Evolutionary conservation across 2,329 filamentous ascomycete species (phyloP).

Genomic region (Colletotrichum liaoningense): DNA sequence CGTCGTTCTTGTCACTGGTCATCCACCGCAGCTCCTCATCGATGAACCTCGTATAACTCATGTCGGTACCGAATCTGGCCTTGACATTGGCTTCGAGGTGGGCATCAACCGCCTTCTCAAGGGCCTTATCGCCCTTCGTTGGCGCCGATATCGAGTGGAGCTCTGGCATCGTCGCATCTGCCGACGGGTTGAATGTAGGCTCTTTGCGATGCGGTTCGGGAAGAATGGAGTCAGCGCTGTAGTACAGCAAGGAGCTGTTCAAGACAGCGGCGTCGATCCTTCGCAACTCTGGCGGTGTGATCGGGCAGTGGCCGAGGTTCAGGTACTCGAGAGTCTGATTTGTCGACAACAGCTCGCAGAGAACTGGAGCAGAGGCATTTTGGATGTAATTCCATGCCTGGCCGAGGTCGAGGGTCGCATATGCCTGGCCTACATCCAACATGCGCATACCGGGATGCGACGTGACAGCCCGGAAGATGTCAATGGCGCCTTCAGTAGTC

Average conservation of each 20-base stretch:
- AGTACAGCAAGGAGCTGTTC: slow-evolving; percentile 50
- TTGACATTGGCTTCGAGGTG: slow-evolving; percentile 47
- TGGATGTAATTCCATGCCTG: slow-evolving; percentile 61
- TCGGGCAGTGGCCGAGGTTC: slow-evolving; percentile 52
- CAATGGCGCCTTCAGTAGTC: slow-evolving; percentile 50
- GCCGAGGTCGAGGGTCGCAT: slow-evolving; percentile 56
- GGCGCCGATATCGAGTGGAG: slow-evolving; percentile 6
- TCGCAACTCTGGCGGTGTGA: slow-evolving; percentile 43
- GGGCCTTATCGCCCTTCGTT: slow-evolving; percentile 15
- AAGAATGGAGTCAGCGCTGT: slow-evolving; percentile 49
- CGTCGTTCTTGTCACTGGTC: slow-evolving; percentile 50
- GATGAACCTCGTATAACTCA: slow-evolving; percentile 46
- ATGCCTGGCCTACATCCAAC: slow-evolving; percentile 59
- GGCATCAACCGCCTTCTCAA: slow-evolving; percentile 44
- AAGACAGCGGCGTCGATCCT: slow-evolving; percentile 45
- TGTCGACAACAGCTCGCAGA: slow-evolving; percentile 48
- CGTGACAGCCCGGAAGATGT: slow-evolving; percentile 50
- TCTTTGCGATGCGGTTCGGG: slow-evolving; percentile 40
- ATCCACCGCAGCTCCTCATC: slow-evolving; percentile 53
- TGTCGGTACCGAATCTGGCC: slow-evolving; percentile 44
- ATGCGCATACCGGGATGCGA: slow-evolving; percentile 48
- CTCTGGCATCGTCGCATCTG: slow-evolving; percentile 24
- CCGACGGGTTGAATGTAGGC: slow-evolving; percentile 45
- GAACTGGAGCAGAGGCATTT: slow-evolving; percentile 46
- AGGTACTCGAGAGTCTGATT: slow-evolving; percentile 51